Evolutionary conservation across 2,329 filamentous ascomycete genomes (phyloP).

Genomic region (Microsporum audouinii): DNA sequence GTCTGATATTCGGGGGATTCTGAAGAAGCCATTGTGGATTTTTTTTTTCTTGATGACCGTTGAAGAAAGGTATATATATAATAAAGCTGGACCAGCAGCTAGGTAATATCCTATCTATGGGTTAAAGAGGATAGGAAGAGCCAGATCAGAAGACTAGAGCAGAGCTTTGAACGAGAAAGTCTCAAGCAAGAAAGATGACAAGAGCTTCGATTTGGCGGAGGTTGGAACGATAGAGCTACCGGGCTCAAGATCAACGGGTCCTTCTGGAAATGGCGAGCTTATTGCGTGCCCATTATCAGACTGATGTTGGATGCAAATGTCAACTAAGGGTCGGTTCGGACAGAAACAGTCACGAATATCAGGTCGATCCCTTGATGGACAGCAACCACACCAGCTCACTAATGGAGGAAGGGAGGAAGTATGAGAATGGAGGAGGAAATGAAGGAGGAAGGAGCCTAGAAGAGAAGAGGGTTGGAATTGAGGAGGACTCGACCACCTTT

Average conservation of each 20-base stretch:
- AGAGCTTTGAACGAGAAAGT: neutral
- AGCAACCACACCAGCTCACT: neutral
- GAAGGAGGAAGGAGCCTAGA: slow-evolving; percentile 1
- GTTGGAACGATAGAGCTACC: slow-evolving; percentile 2
- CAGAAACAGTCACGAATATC: neutral
- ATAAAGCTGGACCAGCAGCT: slow-evolving; percentile 1
- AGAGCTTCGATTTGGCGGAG: neutral
- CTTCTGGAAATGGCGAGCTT: neutral
- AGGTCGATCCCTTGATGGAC: neutral
- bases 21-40: slow-evolving; percentile 23
- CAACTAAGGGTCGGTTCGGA: slow-evolving; percentile 10
- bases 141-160: neutral
- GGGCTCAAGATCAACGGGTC: neutral
- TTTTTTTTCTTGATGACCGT: neutral
- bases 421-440: neutral
- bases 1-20: slow-evolving; percentile 33
- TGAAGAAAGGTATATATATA: neutral
- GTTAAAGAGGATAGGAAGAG: neutral
- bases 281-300: slow-evolving; percentile 1
- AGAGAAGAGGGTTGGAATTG: neutral
- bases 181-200: neutral
- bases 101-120: neutral
- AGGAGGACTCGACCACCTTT: neutral
- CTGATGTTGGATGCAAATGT: neutral
- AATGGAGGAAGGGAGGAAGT: neutral